Evolutionary conservation across 1,284 basidiomycete genomes (phyloP), one percentile per base, ranked within the genome.

Genomic region (Sporisorium graminicola): DNA sequence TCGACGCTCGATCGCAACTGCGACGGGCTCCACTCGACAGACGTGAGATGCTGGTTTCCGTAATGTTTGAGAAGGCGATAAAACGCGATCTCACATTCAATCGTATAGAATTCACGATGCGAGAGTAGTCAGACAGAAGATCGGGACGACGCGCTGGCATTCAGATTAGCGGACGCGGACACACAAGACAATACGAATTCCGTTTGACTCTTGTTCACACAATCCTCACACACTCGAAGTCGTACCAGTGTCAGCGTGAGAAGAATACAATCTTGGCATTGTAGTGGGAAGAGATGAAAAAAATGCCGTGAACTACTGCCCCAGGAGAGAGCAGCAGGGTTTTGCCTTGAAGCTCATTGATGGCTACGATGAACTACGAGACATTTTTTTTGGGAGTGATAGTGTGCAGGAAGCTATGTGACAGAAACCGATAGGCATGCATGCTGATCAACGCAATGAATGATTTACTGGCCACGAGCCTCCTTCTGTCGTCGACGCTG

Each of bases 401-500:
- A 49, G 47, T 47, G 46, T 26, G 50, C 43, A 18, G 42, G 52
- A 50, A 57, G 50, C 31, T 24, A 54, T 12, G 47, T 22, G 63
- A 53, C 37, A 54, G 56, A 20, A 51, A 60, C 26, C 27, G 31
- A 40, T 40, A 58, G 40, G 58, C 52, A 62, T 59, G 43, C 54
- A 42, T 56, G 50, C 14, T 9, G 37, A 57, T 6, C 5, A 10
- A 18, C 16, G 47, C 46, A 27, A 42, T 37, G 55, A 57, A 51
- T 22, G 22, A 14, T 42, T 75, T 75, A 75, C 73, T 75, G 67
- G 62, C 68, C 65, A 64, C 68, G 73, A 20, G 73, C 73, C 74
- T 83, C 80, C 73, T 76, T 73, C 79, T 82, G 79, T 68, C 81
- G 80, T 35, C 79, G 63, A 44, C 72, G 72, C 78, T 85, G 86